Base-by-base conservation (phyloP, 2,329 filamentous ascomycete genomes). In the Penicillium sp. region DNA sequence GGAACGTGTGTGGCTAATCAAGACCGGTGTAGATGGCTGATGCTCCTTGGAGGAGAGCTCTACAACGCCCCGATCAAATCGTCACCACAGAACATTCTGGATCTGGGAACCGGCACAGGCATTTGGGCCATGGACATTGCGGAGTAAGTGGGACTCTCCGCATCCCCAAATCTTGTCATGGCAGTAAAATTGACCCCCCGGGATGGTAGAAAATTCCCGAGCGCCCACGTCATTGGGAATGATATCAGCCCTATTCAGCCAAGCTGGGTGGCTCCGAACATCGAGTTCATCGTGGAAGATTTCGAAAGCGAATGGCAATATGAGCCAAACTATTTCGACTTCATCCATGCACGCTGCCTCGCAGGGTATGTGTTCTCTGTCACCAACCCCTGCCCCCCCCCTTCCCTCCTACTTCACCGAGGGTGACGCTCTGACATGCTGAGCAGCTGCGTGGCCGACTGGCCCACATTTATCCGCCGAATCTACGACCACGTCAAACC, bases 101-200 rank as follows among this genome's bases (percentile, higher is more conserved):
- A 80, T 56, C 62, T 80, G 8, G 78, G 77, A 6, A 79, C 77
- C 11, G 79, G 79, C 14, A 81, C 75, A 48, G 78, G 78, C 1
- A 76, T 78, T 26, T 80, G 77, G 77, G 77, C 77, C 6, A 74
- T 80, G 30, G 76, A 79, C 42, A 74, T 79, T 51, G 78, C 76
- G 16, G 76, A 79, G 64, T 67, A 60, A 11, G 51, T 59, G 52
- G 25, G 40, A 38, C 35, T n/a, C n/a, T 30, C 19, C 19, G 19
- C 19, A 14, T 55, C 42, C 55, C 10, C 16, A 6, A 2, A 42
- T 42, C 40, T 19, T 11, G 1, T n/a, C 26, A 25, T 49, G n/a
- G 13, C 35, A 45, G 16, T 5, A 52, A 52, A 11, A 45, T 40
- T 61, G 11, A 64, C 19, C 42, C 43, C 5, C 19, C 19, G 19